Evolutionary conservation across 768 basidiomycete species (phyloP).

Genomic region (Pleurotus platypus): DNA sequence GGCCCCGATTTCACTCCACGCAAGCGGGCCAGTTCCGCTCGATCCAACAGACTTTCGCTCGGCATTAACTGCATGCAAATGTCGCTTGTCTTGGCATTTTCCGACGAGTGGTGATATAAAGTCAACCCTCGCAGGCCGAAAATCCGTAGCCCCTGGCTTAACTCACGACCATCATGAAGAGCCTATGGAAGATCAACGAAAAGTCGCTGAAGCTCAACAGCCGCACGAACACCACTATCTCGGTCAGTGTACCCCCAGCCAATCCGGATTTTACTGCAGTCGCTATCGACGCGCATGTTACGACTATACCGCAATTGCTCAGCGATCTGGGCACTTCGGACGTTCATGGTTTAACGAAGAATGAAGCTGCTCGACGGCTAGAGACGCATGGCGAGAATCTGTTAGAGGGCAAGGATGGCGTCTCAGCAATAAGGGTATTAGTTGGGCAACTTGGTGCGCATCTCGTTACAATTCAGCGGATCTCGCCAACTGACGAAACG

Average conservation of each 20-base stretch:
- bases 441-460: slow-evolving; percentile 2
- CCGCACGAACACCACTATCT: slow-evolving; percentile 5
- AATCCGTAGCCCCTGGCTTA: not conserved
- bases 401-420: slow-evolving; percentile 2
- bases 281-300: slow-evolving; percentile 1
- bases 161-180: slow-evolving; percentile 5
- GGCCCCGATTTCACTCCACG: not conserved
- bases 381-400: slow-evolving; percentile 4
- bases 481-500: not conserved
- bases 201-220: slow-evolving; percentile 3
- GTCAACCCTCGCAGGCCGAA: not conserved
- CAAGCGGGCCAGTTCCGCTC: slow-evolving; percentile 3
- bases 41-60: slow-evolving; percentile 5
- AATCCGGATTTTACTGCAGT: slow-evolving; percentile 4
- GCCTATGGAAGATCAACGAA: slow-evolving; percentile 7
- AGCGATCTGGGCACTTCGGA: slow-evolving; percentile 4
- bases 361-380: slow-evolving; percentile 1
- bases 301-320: slow-evolving; percentile 1
- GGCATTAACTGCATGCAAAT: slow-evolving; percentile 1
- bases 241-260: not conserved
- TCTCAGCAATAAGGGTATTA: slow-evolving; percentile 1
- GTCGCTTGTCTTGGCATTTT: slow-evolving; percentile 4
- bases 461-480: not conserved
- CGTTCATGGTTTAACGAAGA: slow-evolving; percentile 9
- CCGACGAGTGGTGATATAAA: slow-evolving; percentile 4